Evolutionary conservation across 2,329 filamentous ascomycete genomes (phyloP).

Genomic region (Epichloe typhina): DNA sequence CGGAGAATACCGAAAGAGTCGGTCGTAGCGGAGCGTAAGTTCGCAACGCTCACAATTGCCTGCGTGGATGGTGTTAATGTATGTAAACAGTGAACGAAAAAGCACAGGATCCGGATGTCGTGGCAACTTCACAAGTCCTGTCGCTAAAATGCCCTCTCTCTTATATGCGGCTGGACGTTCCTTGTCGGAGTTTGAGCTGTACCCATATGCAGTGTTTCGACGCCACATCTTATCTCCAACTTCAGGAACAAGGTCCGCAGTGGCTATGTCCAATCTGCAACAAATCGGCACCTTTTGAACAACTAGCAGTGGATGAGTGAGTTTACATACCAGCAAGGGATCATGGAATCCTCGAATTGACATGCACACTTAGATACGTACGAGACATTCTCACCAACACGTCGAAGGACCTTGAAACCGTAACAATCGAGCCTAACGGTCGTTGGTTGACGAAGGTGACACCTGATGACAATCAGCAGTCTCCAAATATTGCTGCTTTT

Average conservation of each 20-base stretch:
- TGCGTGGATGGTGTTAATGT: conserved; percentile 1
- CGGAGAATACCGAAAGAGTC: conserved; percentile 66
- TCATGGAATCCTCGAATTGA: background rate
- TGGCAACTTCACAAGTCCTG: conserved; percentile 75
- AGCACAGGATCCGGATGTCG: conserved; percentile 77
- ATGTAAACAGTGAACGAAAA: conserved; percentile 55
- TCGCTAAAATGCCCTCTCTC: conserved; percentile 89
- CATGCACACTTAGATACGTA: conserved; percentile 51
- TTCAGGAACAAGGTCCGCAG: conserved; percentile 91
- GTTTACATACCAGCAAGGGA: conserved; percentile 14
- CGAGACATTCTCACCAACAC: conserved; percentile 74
- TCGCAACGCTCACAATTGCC: conserved; percentile 17
- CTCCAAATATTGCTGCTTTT: conserved; percentile 16
- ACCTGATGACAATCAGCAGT: conserved; percentile 17
- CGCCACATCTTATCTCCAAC: conserved; percentile 76
- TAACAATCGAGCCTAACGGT: conserved; percentile 80
- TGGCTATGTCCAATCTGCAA: conserved; percentile 96
- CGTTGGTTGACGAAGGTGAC: conserved; percentile 46
- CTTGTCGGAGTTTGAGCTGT: conserved; percentile 68
- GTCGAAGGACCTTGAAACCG: conserved; percentile 58
- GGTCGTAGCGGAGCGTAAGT: conserved; percentile 69
- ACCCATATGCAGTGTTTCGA: conserved; percentile 93
- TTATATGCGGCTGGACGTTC: conserved; percentile 66
- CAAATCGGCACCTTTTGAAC: conserved; percentile 67
- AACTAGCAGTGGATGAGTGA: conserved; percentile 76